A percentile compares a stretch with the other conserved stretches of the same genome.
Evolutionary conservation across 352 stramenopile species (phyloP).

Genomic region (Pythium myriotylum): DNA sequence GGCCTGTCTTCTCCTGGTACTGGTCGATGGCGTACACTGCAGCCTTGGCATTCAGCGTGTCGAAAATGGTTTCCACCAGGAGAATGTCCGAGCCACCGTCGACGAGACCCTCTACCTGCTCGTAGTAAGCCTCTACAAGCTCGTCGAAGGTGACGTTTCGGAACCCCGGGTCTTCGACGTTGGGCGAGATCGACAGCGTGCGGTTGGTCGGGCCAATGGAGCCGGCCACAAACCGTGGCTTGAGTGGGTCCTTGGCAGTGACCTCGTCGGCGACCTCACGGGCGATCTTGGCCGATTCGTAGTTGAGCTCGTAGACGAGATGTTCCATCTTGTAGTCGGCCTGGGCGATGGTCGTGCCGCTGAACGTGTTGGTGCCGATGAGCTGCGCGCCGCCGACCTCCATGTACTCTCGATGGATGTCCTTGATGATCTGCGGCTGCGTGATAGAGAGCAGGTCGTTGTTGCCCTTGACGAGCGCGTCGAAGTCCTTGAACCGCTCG

Average conservation of each 20-base stretch:
- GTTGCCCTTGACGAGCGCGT: conserved; percentile 95
- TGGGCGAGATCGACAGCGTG: conserved; percentile 95
- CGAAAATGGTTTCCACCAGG: conserved; percentile 98
- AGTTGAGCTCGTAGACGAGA: conserved; percentile 97
- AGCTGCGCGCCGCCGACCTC: conserved; percentile 91
- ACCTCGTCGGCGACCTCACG: conserved; percentile 94
- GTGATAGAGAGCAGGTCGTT: conserved; percentile 97
- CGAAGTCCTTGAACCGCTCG: conserved; percentile 93
- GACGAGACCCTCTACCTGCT: conserved; percentile 93
- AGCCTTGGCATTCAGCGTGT: conserved; percentile 97
- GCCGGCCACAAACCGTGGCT: conserved; percentile 94
- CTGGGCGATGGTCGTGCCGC: conserved; percentile 94
- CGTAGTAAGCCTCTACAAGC: conserved; percentile 95
- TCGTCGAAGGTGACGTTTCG: conserved; percentile 98
- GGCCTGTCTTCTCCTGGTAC: conserved; percentile 90
- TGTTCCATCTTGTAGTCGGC: conserved; percentile 97
- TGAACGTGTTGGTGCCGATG: conserved; percentile 98
- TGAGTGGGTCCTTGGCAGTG: conserved; percentile 90
- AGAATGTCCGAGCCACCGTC: conserved; percentile 96
- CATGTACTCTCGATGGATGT: conserved; percentile 96
- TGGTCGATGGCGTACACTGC: conserved; percentile 94
- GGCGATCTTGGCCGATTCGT: conserved; percentile 89
- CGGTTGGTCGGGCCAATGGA: conserved; percentile 96
- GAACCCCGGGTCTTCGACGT: conserved; percentile 92
- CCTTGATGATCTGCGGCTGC: conserved; percentile 94